A percentile compares a stretch with the other conserved stretches of the same genome.
phyloP scores from a whole-genome alignment of 768 basidiomycete species.

The Lentinula lateritia region DNA sequence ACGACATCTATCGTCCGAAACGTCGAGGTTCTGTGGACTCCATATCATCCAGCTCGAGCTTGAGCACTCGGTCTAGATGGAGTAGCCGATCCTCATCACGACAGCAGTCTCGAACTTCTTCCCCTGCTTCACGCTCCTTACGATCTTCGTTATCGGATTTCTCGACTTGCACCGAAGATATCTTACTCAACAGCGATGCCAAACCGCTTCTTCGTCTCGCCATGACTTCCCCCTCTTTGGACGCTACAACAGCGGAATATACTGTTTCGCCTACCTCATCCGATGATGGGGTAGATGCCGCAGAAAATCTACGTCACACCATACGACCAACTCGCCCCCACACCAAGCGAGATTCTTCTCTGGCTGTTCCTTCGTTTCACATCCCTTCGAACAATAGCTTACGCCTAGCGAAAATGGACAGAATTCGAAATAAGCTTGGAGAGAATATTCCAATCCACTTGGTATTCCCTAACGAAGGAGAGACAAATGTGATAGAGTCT shows the following conservation, averaged over 20 bases:
- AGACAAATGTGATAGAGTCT: neutral
- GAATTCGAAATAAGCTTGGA: constrained; percentile 56
- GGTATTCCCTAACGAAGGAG: constrained; percentile 40
- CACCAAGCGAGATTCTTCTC: constrained; percentile 8
- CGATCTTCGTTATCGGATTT: neutral
- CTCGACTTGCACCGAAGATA: neutral
- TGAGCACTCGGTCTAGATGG: neutral
- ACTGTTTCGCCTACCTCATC: neutral
- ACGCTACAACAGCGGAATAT: neutral
- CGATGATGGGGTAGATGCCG: neutral
- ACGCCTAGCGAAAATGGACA: constrained; percentile 58
- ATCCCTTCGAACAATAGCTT: constrained; percentile 34
- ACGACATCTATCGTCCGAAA: neutral
- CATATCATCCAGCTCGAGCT: neutral
- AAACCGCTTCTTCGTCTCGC: constrained; percentile 18
- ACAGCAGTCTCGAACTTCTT: neutral
- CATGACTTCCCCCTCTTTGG: neutral
- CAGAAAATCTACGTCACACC: neutral
- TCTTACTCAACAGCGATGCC: neutral
- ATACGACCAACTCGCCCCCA: constrained; percentile 12
- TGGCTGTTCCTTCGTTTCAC: constrained; percentile 12
- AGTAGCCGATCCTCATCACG: neutral
- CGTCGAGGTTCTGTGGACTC: constrained; percentile 4
- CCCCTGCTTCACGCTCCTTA: neutral
- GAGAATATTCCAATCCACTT: constrained; percentile 56